Conservation (phyloP, 2,329 filamentous ascomycete species). For the Tolypocladium tundrense region DNA sequence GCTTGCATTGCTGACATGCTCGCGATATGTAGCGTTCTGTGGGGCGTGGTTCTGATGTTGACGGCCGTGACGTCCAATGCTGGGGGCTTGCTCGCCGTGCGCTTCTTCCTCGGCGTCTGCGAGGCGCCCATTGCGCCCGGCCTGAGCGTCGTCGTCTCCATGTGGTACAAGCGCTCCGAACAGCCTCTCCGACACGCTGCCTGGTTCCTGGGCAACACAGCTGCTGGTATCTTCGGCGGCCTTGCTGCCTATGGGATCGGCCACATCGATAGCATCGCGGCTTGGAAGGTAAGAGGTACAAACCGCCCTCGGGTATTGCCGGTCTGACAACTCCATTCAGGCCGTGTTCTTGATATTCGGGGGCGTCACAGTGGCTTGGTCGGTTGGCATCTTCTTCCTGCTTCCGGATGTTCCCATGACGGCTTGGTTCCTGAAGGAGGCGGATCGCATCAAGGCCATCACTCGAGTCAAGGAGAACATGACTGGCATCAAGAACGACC, state of each 20-base stretch:
- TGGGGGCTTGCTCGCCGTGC: slow-evolving; percentile 15
- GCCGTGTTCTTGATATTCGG: slow-evolving; percentile 15
- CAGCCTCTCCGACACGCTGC: slow-evolving; percentile 18
- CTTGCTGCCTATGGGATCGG: slow-evolving; percentile 19
- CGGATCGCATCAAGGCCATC: slow-evolving; percentile 19
- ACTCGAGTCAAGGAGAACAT: slow-evolving; percentile 20
- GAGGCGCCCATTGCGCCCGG: slow-evolving; percentile 20
- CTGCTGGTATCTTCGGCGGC: slow-evolving; percentile 16
- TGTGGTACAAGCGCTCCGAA: slow-evolving; percentile 23
- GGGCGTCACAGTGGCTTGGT: slow-evolving; percentile 11
- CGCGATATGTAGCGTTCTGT: slow-evolving; percentile 10
- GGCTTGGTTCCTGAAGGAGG: slow-evolving; percentile 15
- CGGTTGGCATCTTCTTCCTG: slow-evolving; percentile 8
- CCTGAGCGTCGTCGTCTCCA: slow-evolving; percentile 16
- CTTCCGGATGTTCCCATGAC: slow-evolving; percentile 14
- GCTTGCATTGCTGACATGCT: too few species aligned
- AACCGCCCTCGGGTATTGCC: neutral
- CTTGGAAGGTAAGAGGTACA: slow-evolving; percentile 13
- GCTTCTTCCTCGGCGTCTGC: slow-evolving; percentile 21
- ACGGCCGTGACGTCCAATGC: slow-evolving; percentile 26
- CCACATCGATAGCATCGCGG: slow-evolving; percentile 10
- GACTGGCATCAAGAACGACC: slow-evolving; percentile 22
- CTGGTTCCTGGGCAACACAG: slow-evolving; percentile 23
- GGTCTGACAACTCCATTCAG: neutral
- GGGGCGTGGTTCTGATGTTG: slow-evolving; percentile 30